Evolutionary conservation across 2,329 filamentous ascomycete species (phyloP).

Genomic region (Pseudohalonectria lignicola): DNA sequence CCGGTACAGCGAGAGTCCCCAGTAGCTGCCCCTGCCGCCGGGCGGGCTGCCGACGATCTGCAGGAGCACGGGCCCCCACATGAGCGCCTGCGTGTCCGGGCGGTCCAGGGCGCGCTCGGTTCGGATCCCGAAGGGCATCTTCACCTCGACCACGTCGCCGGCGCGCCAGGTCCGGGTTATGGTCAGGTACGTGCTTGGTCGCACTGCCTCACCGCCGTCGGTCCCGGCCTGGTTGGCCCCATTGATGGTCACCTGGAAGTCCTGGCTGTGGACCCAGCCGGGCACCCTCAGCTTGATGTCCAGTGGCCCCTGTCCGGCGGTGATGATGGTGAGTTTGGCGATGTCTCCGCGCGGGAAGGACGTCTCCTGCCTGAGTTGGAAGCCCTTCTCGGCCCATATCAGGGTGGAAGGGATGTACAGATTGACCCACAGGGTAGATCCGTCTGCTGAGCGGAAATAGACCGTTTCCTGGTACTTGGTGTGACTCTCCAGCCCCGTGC

Average conservation of each 20-base stretch:
- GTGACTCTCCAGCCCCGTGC: conserved; percentile 20
- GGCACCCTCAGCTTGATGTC: conserved; percentile 20
- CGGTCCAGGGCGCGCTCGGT: conserved; percentile 18
- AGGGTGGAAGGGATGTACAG: conserved; percentile 18
- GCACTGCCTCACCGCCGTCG: conserved; percentile 1
- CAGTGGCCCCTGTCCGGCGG: conserved; percentile 12
- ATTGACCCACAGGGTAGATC: conserved; percentile 19
- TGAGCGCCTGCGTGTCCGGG: conserved; percentile 18
- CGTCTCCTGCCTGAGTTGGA: conserved; percentile 17
- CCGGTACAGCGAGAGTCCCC: conserved; percentile 16
- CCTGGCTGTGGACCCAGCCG: conserved; percentile 13
- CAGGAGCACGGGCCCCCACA: conserved; percentile 18
- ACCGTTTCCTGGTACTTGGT: conserved; percentile 22
- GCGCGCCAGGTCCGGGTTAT: conserved; percentile 16
- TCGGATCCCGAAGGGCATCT: conserved; percentile 18
- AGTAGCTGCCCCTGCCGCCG: conserved; percentile 10
- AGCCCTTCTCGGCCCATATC: conserved; percentile 16
- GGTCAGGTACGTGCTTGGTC: conserved; percentile 17
- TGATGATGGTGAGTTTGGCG: conserved; percentile 14
- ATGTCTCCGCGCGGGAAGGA: conserved; percentile 15
- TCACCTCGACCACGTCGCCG: conserved; percentile 17
- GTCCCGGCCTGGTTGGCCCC: conserved; percentile 8
- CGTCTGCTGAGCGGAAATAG: conserved; percentile 19
- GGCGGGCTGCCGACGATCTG: conserved; percentile 15
- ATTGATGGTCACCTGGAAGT: conserved; percentile 16